A percentile compares a stretch with the other conserved stretches of the same genome.
phyloP scores from a whole-genome alignment of 1,139 yeast species.

The Torulaspora pretoriensis region DNA sequence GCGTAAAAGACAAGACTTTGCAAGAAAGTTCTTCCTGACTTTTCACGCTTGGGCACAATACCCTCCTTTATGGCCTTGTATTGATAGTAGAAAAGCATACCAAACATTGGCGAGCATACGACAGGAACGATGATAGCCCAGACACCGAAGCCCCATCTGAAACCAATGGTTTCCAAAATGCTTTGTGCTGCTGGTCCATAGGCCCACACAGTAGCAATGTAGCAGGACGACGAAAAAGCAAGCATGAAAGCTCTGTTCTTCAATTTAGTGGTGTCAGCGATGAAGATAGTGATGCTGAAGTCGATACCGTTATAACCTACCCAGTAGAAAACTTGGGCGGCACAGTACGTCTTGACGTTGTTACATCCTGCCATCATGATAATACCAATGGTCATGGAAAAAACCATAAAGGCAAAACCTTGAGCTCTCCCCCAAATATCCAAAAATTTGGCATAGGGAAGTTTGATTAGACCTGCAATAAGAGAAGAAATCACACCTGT shows the following conservation, averaged over 20 bases:
- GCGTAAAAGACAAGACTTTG: not conserved
- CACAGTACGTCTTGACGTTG: not conserved
- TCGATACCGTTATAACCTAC: not conserved
- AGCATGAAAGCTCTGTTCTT: not conserved
- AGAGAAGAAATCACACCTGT: not conserved
- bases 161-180: not conserved
- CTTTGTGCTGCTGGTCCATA: not conserved
- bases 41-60: not conserved
- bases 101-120: not conserved
- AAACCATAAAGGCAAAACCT: not conserved
- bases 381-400: not conserved
- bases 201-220: not conserved
- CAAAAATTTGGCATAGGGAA: not conserved
- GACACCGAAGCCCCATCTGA: not conserved
- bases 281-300: not conserved
- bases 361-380: not conserved
- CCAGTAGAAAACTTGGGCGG: not conserved
- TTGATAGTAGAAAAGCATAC: not conserved
- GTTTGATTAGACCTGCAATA: not conserved
- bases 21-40: not conserved
- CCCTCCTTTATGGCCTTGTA: not conserved
- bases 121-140: not conserved
- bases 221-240: not conserved
- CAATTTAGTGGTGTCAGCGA: not conserved
- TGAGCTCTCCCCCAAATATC: not conserved